Conservation (phyloP, 192 early-diverging fungal genomes). For the Umbelopsis sp. region DNA sequence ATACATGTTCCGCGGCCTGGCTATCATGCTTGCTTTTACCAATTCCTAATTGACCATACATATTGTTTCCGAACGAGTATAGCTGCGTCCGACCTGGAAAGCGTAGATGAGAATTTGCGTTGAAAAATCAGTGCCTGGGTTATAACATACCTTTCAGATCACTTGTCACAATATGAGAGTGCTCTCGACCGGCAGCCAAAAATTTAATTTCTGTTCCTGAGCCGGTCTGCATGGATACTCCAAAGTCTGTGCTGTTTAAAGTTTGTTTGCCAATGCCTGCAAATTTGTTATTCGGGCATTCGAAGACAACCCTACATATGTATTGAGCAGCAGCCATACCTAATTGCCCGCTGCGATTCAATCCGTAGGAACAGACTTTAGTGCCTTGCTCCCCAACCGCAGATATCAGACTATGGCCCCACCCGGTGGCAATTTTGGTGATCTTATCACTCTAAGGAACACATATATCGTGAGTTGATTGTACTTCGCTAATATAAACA, state of each 20-base stretch:
- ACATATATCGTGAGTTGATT: neutral
- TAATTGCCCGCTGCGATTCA: constrained; percentile 36
- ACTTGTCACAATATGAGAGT: constrained; percentile 60
- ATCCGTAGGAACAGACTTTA: constrained; percentile 32
- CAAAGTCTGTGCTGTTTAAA: neutral
- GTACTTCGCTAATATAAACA: neutral
- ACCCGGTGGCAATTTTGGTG: constrained; percentile 37
- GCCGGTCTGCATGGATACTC: neutral
- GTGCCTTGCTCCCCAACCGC: neutral
- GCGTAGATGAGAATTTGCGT: neutral
- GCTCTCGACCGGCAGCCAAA: constrained; percentile 70
- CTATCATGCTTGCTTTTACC: constrained; percentile 41
- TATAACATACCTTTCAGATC: neutral
- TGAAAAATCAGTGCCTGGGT: neutral
- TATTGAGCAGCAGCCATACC: constrained; percentile 16
- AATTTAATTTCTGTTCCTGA: constrained; percentile 13
- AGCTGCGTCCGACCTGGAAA: constrained; percentile 28
- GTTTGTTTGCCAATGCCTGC: constrained; percentile 2
- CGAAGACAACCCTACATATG: too few species aligned
- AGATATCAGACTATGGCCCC: constrained; percentile 38
- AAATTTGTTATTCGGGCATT: neutral
- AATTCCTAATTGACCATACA: constrained; percentile 71
- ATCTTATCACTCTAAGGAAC: neutral
- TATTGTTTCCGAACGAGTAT: constrained; percentile 65
- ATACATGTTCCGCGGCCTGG: constrained; percentile 24